A percentile compares a stretch with the other conserved stretches of the same genome.
These are phyloP conservation scores for Aspergillus sp. DNA, from an alignment of 2,329 filamentous ascomycete species.

Conservation along the genomic window DNA sequence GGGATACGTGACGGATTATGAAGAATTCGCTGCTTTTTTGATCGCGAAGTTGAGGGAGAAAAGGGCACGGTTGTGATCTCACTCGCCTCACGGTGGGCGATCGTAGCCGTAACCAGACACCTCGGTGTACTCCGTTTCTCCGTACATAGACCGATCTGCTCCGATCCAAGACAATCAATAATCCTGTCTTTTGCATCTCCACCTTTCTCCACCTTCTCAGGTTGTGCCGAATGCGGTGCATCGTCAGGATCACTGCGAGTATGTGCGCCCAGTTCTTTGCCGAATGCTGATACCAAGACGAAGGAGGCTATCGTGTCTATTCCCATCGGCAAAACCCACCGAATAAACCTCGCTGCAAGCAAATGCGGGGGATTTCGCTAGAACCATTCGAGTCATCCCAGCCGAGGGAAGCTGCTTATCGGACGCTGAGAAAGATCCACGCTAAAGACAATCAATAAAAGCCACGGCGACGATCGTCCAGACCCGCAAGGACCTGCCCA, in stretches of 20 bases:
- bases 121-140: too few relatives aligned
- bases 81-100: too few relatives aligned
- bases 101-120: too few relatives aligned
- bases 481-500: constrained; percentile 8
- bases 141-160: neutral
- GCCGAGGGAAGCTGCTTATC: neutral
- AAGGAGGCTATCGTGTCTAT: too few relatives aligned
- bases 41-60: neutral
- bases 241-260: neutral
- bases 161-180: neutral
- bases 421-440: neutral
- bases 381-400: neutral
- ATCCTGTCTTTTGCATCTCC: neutral
- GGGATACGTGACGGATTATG: constrained; percentile 1
- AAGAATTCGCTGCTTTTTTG: neutral
- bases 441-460: neutral
- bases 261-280: too few relatives aligned
- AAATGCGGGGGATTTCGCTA: neutral
- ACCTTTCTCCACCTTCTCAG: neutral
- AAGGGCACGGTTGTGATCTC: neutral
- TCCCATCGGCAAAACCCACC: neutral
- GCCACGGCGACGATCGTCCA: neutral
- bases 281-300: too few relatives aligned
- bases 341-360: neutral
- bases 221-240: neutral